Conservation (phyloP, 768 basidiomycete genomes). For the Lactarius vividus region DNA sequence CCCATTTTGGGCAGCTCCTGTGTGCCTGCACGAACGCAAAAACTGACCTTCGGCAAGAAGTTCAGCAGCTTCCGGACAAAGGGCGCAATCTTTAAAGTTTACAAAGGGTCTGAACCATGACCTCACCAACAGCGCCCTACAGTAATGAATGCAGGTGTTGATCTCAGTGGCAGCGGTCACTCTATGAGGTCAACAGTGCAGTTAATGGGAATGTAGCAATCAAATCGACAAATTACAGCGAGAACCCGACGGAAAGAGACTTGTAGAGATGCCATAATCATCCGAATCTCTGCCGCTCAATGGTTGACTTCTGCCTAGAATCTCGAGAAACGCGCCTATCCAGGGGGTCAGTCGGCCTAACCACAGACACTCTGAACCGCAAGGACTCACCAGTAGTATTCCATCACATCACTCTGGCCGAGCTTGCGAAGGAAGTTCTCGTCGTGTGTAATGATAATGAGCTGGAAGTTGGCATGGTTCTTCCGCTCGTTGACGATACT, state of each 20-base stretch:
- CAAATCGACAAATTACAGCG: background rate
- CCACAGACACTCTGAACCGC: background rate
- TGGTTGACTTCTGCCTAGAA: conserved; percentile 43
- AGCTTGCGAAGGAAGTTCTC: conserved; percentile 91
- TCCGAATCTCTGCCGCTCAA: conserved; percentile 34
- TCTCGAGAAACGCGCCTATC: conserved; percentile 80
- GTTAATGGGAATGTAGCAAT: background rate
- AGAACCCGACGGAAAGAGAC: background rate
- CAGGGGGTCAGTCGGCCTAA: background rate
- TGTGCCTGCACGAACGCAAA: too few relatives aligned
- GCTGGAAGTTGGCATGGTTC: conserved; percentile 88
- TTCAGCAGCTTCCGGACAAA: background rate
- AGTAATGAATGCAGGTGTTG: background rate
- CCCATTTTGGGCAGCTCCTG: background rate
- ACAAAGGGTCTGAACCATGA: background rate
- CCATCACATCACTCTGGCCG: conserved; percentile 89
- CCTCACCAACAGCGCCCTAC: too few relatives aligned
- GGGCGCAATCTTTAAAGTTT: background rate
- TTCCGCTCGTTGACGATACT: conserved; percentile 95
- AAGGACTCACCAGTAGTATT: conserved; percentile 79
- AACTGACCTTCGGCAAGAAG: too few relatives aligned
- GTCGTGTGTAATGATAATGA: conserved; percentile 96
- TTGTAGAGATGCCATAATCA: conserved; percentile 8
- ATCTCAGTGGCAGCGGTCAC: background rate
- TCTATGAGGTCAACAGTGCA: background rate